Base-by-base conservation (phyloP, 2,329 filamentous ascomycete genomes). In the Ophiobolus disseminans region DNA sequence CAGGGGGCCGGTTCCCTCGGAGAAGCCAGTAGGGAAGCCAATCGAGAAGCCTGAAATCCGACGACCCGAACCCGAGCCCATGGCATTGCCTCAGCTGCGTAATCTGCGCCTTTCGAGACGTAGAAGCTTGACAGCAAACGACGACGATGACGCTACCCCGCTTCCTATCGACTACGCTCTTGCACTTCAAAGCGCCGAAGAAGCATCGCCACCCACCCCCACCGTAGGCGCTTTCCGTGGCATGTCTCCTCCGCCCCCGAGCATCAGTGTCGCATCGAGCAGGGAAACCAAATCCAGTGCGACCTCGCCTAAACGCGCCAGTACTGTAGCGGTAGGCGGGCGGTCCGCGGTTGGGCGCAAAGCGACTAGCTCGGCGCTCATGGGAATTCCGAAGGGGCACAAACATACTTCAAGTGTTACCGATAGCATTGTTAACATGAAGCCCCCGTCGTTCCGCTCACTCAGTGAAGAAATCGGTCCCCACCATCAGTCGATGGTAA, bases 81-180 rank as follows among this genome's bases (percentile, higher is more conserved):
- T 47, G 30, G 51, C 54, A 38, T 25, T 38, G 21, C 43, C 45
- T 44, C 58, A 64, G 53, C 54, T 58, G 30, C 55, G 45, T 28
- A 50, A 48, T 32, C 48, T 53, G 48, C 58, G 61, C 40, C 64
- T 70, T 41, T 53, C 65, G 34, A 57, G 66, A 46, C 58, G 62
- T 44, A 58, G 68, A 28, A 72, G 69, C 49, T 52, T 68, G 49
- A 70, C 67, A 9, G 53, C 68, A 31, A 70, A 71, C 37, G 68
- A 72, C 56, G 57, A 61, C 25, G 66, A 69, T 20, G 65, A 69
- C 32, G 45, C 69, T 53, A 62, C 63, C 54, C 63, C 68, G 48
- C 65, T 74, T 39, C 72, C 72, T 23, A 73, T 75, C 50, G 66
- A 75, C 48, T 75, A 75, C 60, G 64, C 65, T 17, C 64, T 73